Evolutionary conservation across 345 rosid species (phyloP).

Genomic region (Cardamine resedifolia): DNA sequence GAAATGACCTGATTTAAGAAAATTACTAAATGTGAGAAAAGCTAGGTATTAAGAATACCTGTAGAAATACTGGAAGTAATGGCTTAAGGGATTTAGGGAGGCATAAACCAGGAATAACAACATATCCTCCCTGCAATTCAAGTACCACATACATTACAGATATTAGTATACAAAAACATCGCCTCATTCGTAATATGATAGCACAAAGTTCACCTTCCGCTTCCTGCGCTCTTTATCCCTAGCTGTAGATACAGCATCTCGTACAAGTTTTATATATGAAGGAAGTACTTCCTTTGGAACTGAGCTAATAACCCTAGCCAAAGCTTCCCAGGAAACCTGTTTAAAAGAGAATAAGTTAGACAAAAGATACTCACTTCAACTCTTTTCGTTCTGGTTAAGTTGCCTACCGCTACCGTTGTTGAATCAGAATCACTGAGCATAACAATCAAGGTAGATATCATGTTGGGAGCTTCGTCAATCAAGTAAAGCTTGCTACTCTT

Average conservation of each 20-base stretch:
- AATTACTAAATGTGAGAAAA: neutral
- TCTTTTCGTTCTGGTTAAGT: constrained; percentile 17
- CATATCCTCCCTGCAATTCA: constrained; percentile 76
- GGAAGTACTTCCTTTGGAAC: constrained; percentile 95
- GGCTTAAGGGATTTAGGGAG: constrained; percentile 95
- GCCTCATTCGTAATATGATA: neutral
- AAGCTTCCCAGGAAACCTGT: constrained; percentile 96
- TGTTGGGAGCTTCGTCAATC: constrained; percentile 94
- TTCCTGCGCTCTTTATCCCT: constrained; percentile 91
- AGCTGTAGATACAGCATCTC: constrained; percentile 93
- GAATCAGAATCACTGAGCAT: constrained; percentile 90
- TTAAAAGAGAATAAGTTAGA: constrained; percentile 32
- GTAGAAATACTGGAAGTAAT: constrained; percentile 89
- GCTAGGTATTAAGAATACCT: constrained; percentile 48
- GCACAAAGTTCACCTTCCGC: constrained; percentile 59
- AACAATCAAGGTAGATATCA: constrained; percentile 84
- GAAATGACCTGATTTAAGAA: neutral
- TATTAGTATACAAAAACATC: neutral
- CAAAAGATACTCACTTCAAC: constrained; percentile 3
- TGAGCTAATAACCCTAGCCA: constrained; percentile 78
- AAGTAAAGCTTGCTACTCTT: constrained; percentile 89
- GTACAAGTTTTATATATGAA: constrained; percentile 79
- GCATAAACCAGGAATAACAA: constrained; percentile 90
- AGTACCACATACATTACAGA: neutral
- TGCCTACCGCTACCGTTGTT: constrained; percentile 70